These are phyloP conservation scores for Trichoderma hamatum DNA, from an alignment of 2,329 filamentous ascomycete species.

Conservation along the genomic window DNA sequence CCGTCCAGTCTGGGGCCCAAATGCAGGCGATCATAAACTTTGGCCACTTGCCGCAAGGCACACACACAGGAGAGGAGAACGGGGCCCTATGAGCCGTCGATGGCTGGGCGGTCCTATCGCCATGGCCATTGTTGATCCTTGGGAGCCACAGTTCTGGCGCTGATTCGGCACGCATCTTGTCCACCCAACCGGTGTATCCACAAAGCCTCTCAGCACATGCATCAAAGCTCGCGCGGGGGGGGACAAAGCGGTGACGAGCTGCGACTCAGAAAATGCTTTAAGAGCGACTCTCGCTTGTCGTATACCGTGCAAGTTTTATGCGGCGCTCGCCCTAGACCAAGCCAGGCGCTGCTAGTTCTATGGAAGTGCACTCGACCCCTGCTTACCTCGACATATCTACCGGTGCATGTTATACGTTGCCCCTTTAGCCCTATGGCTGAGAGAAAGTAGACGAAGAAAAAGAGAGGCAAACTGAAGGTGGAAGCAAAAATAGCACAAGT, in stretches of 20 bases:
- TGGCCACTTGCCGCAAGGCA: conserved; percentile 28
- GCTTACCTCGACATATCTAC: background rate
- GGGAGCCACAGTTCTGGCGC: conserved; percentile 10
- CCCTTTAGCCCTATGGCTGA: background rate
- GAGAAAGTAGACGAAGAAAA: background rate
- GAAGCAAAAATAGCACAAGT: background rate
- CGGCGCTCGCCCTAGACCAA: conserved; percentile 9
- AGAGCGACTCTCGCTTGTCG: background rate
- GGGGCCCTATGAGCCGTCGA: conserved; percentile 5
- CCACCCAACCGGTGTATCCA: conserved; percentile 10
- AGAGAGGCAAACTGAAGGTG: background rate
- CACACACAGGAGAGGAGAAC: conserved; percentile 26
- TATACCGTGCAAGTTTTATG: conserved; percentile 13
- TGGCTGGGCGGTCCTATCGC: conserved; percentile 7
- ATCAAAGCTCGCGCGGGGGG: conserved; percentile 11
- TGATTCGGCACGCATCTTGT: conserved; percentile 23
- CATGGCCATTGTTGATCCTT: background rate
- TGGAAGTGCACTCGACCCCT: background rate
- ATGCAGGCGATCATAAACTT: conserved; percentile 27
- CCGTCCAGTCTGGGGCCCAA: conserved; percentile 26
- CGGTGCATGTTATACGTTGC: background rate
- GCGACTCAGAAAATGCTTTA: background rate
- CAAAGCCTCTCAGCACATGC: conserved; percentile 25
- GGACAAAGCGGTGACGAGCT: conserved; percentile 21
- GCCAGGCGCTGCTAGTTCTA: background rate